Base-by-base conservation (phyloP, 116 monocot species). In the Posidonia oceanica region DNA sequence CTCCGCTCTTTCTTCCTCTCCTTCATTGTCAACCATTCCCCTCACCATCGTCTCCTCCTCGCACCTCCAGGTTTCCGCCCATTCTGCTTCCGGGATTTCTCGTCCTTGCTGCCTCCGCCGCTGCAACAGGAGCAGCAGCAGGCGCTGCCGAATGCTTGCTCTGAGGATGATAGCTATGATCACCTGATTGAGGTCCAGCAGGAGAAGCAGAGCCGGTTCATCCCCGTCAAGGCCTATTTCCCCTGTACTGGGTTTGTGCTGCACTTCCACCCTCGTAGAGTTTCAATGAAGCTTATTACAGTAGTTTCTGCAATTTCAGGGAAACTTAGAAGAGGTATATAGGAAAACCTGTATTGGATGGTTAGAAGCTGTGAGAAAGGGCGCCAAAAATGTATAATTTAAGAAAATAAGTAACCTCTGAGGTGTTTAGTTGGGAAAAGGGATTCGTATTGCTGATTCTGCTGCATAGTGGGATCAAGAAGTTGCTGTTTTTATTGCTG, bases 201-300 rank as follows among this genome's bases (percentile, higher is more conserved):
- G 79, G 90, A 87, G 87, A 87, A 92, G 72, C 83, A 84, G 79
- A 86, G 83, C 77, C 85, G 97, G 38, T 87, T 90, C 72, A 69
- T 98, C 17, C 83, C 93, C 36, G 87, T 98, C 69, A 98, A 98
- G 79, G 93, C 97, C n/a, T 98, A 80, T 77, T 98, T 98, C 76
- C 61, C 90, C 59, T 92, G 84, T 68, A 97, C 98, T 41, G 79
- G 89, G 97, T 88, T 39, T 21, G 63, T 18, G 8, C 36, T 51
- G 17, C 14, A 18, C 54, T 37, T 3, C 2, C 55, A 29, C 69
- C 1, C 29, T 29, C 29, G 29, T 29, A 29, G 29, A 10, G 37
- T 23, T 18, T 39, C 17, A 38, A 7, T 61, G 6, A 16, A 14
- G 53, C 29, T 61, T 22, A 5, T 60, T 23, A 60, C 29, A 60